Base-by-base conservation (phyloP, 2,329 filamentous ascomycete genomes). In the Penicillium sp. region DNA sequence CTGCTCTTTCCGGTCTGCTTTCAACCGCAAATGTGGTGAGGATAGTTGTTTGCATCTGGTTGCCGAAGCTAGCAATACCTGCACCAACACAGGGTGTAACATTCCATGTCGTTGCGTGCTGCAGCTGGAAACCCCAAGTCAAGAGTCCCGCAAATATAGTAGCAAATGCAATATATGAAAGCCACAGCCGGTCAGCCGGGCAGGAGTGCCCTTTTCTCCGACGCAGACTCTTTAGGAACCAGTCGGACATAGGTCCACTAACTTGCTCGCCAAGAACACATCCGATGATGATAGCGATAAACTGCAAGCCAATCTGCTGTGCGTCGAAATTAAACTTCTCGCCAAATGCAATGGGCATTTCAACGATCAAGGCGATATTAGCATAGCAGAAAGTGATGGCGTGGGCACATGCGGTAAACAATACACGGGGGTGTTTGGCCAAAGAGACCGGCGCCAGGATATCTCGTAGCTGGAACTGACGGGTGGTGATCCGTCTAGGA, bases 21-120 rank as follows among this genome's bases (percentile, higher is more conserved):
- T 87, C 85, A 1, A 87, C 80, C 0, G 83, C 80, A 65, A 86
- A 87, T 0, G 85, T 86, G 24, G 85, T 81, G 44, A 85, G 66
- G 2, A 86, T 81, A 0, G 85, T 87, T 0, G 84, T 87, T 16
- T 86, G 77, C 43, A 87, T 80, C 68, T 87, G 84, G 57, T 85
- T 86, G 0, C 85, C 84, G 5, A 78, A 80, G 0, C 78, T 80
- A 0, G 75, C 77, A 58, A 83, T 79, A 2, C 77, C 83, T 6
- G 77, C 78, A 4, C 84, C 84, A 16, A 86, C 65, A 14, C 84
- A 73, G 0, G 84, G 84, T 0, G 82, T 84, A 5, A 86, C 77
- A 54, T 86, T 82, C 80, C 82, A 87, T 3, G 71, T 65, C 0
- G 68, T 63, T 1, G 80, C 79, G 22, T 79, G 72, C 42, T 82